A percentile compares a stretch with the other conserved stretches of the same genome.
Conservation (phyloP, 768 basidiomycete species). For the Panaeolus papilionaceus region DNA sequence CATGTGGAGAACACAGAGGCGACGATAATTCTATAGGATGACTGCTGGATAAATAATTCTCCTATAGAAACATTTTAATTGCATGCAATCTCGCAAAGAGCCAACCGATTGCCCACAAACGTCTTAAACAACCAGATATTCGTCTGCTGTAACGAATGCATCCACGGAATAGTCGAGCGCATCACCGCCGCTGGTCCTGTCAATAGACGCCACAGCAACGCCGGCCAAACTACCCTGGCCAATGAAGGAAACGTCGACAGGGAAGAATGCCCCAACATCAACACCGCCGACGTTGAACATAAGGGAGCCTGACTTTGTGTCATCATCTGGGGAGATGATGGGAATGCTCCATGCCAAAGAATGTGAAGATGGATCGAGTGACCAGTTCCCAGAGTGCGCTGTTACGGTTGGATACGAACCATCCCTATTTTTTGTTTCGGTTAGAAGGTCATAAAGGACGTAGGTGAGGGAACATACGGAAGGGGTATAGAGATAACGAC, state of each 20-base stretch:
- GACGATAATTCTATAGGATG: background rate
- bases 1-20: too few species aligned
- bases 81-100: background rate
- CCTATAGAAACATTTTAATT: background rate
- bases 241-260: constrained; percentile 83
- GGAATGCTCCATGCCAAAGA: constrained; percentile 88
- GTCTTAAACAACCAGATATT: constrained; percentile 60
- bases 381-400: constrained; percentile 80
- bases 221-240: constrained; percentile 84
- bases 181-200: constrained; percentile 52
- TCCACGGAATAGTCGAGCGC: constrained; percentile 58
- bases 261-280: constrained; percentile 89
- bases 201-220: constrained; percentile 66
- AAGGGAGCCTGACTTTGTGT: constrained; percentile 78
- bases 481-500: constrained; percentile 91
- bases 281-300: constrained; percentile 91
- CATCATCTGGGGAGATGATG: constrained; percentile 62
- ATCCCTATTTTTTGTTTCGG: constrained; percentile 43
- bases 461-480: constrained; percentile 62
- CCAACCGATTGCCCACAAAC: background rate
- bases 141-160: constrained; percentile 56
- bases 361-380: constrained; percentile 79
- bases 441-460: constrained; percentile 11
- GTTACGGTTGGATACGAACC: constrained; percentile 89
- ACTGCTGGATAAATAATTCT: background rate